Evolutionary conservation across 2,329 filamentous ascomycete genomes (phyloP).

Genomic region (Microcyclospora pomicola): DNA sequence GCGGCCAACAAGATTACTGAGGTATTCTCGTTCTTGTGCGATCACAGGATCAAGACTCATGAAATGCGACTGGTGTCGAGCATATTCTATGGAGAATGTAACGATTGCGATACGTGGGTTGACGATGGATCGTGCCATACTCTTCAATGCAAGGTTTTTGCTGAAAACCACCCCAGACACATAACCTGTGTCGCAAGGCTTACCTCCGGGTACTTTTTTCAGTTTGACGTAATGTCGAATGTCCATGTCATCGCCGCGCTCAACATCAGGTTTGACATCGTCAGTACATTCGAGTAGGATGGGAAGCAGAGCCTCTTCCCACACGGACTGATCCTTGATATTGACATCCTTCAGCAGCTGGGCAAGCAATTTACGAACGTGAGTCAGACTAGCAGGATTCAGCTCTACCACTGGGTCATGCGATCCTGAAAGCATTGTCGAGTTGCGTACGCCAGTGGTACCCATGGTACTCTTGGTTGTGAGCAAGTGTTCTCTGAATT

Average conservation of each 20-base stretch:
- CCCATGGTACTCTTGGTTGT: conserved; percentile 8
- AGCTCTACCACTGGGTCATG: conserved; percentile 67
- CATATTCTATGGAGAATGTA: conserved; percentile 91
- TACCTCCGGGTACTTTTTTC: conserved; percentile 87
- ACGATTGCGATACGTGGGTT: conserved; percentile 83
- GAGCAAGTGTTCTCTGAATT: conserved; percentile 1
- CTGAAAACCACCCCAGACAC: conserved; percentile 94
- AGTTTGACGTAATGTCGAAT: conserved; percentile 95
- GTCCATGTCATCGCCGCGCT: conserved; percentile 86
- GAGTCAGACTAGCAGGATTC: conserved; percentile 73
- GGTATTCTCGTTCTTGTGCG: conserved; percentile 86
- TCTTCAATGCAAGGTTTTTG: conserved; percentile 91
- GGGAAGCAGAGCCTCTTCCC: conserved; percentile 82
- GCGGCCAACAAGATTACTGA: conserved; percentile 79
- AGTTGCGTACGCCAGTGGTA: conserved; percentile 49
- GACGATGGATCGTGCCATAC: conserved; percentile 76
- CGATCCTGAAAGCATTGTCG: conserved; percentile 60
- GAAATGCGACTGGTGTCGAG: conserved; percentile 83
- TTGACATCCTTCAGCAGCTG: conserved; percentile 69
- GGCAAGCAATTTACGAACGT: conserved; percentile 71
- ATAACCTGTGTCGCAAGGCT: conserved; percentile 84
- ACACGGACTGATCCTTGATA: conserved; percentile 59
- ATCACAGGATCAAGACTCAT: conserved; percentile 98
- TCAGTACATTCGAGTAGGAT: conserved; percentile 84
- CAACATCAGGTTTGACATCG: conserved; percentile 86